A percentile compares a stretch with the other conserved stretches of the same genome.
phyloP scores from a whole-genome alignment of 371 early-diverging fungal genomes.

The Dichotomocladium elegans region DNA sequence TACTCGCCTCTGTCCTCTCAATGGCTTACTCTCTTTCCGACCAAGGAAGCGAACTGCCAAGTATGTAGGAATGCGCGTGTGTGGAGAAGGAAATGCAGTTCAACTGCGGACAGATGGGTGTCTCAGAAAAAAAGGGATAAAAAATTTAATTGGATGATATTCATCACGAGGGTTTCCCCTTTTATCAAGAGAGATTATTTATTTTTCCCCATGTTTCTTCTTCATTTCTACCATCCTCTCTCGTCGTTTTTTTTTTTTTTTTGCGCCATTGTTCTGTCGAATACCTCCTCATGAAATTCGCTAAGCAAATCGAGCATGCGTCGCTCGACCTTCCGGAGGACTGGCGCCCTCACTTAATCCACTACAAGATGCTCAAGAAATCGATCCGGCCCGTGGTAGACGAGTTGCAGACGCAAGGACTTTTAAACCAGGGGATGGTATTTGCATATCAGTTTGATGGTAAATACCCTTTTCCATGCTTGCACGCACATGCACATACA shows the following conservation, averaged over 20 bases:
- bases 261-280: too few relatives aligned
- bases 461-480: too few relatives aligned
- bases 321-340: constrained; percentile 63
- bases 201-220: background rate
- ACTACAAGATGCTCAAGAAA: constrained; percentile 65
- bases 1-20: too few relatives aligned
- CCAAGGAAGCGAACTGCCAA: too few relatives aligned
- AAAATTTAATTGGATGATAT: constrained; percentile 1
- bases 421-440: background rate
- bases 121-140: constrained; percentile 1
- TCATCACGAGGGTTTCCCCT: constrained; percentile 4
- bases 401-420: constrained; percentile 38
- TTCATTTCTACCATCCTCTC: background rate
- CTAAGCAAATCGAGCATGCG: constrained; percentile 64
- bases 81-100: too few relatives aligned
- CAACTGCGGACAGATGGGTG: too few relatives aligned
- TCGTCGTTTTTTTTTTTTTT: too few relatives aligned
- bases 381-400: constrained; percentile 55
- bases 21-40: too few relatives aligned
- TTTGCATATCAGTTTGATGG: constrained; percentile 11
- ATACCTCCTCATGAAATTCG: constrained; percentile 83
- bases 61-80: too few relatives aligned
- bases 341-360: constrained; percentile 63
- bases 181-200: background rate
- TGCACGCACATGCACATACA: too few relatives aligned